Conservation (phyloP, 345 rosid species). For the Ailanthus altissimus region DNA sequence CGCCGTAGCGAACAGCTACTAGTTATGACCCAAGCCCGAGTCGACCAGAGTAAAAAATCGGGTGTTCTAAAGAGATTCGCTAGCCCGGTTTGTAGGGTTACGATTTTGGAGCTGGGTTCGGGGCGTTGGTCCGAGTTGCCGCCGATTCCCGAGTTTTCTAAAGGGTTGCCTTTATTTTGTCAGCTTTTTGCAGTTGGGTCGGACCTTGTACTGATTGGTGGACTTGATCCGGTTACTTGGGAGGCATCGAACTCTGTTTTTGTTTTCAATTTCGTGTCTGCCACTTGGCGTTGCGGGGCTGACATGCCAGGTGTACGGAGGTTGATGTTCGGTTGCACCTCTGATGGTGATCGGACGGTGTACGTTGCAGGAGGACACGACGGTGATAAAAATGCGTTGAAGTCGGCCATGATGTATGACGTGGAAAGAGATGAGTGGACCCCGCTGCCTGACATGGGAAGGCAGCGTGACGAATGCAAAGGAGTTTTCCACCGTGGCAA, state of each 20-base stretch:
- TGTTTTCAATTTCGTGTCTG: constrained; percentile 50
- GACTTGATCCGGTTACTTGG: constrained; percentile 70
- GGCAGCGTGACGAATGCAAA: constrained; percentile 75
- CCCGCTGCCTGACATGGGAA: constrained; percentile 63
- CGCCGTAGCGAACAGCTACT: constrained; percentile 47
- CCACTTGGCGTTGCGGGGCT: constrained; percentile 62
- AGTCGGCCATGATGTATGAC: constrained; percentile 60
- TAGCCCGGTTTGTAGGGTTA: constrained; percentile 40
- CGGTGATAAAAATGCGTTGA: constrained; percentile 62
- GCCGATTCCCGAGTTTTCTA: constrained; percentile 44
- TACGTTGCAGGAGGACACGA: constrained; percentile 81
- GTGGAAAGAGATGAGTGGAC: constrained; percentile 59
- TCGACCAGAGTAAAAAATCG: constrained; percentile 24
- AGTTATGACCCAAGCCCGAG: constrained; percentile 57
- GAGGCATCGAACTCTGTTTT: constrained; percentile 52
- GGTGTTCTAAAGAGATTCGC: constrained; percentile 30
- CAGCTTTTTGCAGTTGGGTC: constrained; percentile 55
- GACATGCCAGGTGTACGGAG: constrained; percentile 70
- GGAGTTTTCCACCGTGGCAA: constrained; percentile 59
- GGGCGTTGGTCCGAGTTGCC: constrained; percentile 63
- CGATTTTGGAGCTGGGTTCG: constrained; percentile 51
- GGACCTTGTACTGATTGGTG: constrained; percentile 74
- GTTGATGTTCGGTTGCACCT: constrained; percentile 62
- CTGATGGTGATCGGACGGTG: constrained; percentile 63
- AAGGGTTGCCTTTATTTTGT: constrained; percentile 68